phyloP scores from a whole-genome alignment of 768 basidiomycete species.

The Rhodosporidiobolus odoratus region DNA sequence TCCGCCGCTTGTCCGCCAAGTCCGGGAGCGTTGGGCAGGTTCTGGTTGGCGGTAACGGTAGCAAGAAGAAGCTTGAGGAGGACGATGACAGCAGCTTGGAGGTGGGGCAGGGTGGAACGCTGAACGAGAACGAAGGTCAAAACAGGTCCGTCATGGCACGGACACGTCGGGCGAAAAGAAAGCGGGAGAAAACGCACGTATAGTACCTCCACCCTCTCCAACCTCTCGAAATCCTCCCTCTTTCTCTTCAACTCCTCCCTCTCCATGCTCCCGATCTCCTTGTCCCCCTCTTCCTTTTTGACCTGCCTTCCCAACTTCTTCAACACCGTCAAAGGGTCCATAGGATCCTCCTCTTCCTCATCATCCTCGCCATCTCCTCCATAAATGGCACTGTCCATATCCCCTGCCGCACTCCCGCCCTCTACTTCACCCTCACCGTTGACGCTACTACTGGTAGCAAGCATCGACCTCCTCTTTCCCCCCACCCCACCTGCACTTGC shows the following conservation, averaged over 20 bases:
- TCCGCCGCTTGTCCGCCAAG: constrained; percentile 1
- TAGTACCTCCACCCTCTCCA: constrained; percentile 84
- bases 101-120: constrained; percentile 73
- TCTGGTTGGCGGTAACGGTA: constrained; percentile 73
- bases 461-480: background rate
- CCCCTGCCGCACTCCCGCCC: too few relatives aligned
- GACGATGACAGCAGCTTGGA: constrained; percentile 88
- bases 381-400: too few relatives aligned
- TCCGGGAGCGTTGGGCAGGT: constrained; percentile 20
- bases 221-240: constrained; percentile 73
- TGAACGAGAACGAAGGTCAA: constrained; percentile 45
- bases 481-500: background rate
- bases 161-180: background rate
- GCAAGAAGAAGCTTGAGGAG: constrained; percentile 85
- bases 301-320: constrained; percentile 20
- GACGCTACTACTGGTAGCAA: too few relatives aligned
- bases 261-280: constrained; percentile 46
- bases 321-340: constrained; percentile 42
- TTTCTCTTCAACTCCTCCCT: constrained; percentile 62
- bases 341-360: constrained; percentile 39
- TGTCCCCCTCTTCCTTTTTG: constrained; percentile 16
- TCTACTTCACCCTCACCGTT: too few relatives aligned
- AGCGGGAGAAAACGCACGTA: constrained; percentile 59
- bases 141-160: background rate
- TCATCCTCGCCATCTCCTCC: constrained; percentile 39